A percentile compares a stretch with the other conserved stretches of the same genome.
Evolutionary conservation across 2,329 filamentous ascomycete genomes (phyloP).

Genomic region (Aureobasidium vineae): DNA sequence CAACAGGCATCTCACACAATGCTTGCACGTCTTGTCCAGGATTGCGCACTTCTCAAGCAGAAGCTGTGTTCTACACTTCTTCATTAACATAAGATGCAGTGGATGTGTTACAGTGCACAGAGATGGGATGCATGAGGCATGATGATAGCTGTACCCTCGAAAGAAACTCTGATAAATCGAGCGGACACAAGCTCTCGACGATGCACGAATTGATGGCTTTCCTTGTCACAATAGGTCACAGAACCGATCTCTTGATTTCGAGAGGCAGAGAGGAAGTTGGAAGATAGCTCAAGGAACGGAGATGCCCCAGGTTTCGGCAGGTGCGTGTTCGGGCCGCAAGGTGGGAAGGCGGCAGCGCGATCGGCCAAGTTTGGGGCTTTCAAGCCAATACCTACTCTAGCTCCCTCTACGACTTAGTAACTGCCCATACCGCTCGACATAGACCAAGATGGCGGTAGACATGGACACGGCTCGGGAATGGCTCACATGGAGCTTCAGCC

Average conservation of each 20-base stretch:
- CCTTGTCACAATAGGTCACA: background rate
- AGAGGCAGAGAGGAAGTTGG: background rate
- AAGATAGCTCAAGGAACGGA: background rate
- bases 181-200: background rate
- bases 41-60: background rate
- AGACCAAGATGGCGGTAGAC: background rate
- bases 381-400: background rate
- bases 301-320: slow-evolving; percentile 20
- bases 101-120: background rate
- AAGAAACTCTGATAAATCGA: background rate
- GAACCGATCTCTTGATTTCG: background rate
- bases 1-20: background rate
- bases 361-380: background rate
- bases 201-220: background rate
- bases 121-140: background rate
- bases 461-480: slow-evolving; percentile 35
- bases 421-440: background rate
- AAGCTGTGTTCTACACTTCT: background rate
- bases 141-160: background rate
- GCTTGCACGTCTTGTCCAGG: background rate
- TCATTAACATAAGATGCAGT: background rate
- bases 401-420: background rate
- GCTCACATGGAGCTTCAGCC: slow-evolving; percentile 49
- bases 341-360: slow-evolving; percentile 11
- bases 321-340: slow-evolving; percentile 11